phyloP scores from a whole-genome alignment of 1,284 basidiomycete species.

The Pascua guehoae region DNA sequence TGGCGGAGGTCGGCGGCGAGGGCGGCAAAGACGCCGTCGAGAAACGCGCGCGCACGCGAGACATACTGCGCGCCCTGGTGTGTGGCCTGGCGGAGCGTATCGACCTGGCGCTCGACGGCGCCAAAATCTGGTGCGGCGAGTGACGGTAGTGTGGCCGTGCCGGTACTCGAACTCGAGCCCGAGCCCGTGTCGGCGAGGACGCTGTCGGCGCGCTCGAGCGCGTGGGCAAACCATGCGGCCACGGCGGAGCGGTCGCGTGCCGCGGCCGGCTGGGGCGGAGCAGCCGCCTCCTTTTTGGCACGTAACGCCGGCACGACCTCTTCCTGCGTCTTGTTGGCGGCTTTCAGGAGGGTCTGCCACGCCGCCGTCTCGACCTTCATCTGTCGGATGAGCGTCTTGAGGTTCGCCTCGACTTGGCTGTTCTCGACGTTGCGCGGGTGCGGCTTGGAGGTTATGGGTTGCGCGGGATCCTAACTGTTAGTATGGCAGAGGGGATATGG shows the following conservation, averaged over 20 bases:
- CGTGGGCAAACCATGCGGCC: slow-evolving; percentile 31
- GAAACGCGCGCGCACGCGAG: slow-evolving; percentile 40
- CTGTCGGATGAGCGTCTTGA: slow-evolving; percentile 34
- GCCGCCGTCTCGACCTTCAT: slow-evolving; percentile 43
- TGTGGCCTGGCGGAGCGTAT: slow-evolving; percentile 41
- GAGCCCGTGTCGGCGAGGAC: slow-evolving; percentile 29
- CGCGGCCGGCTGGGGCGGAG: slow-evolving; percentile 23
- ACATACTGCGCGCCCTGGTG: slow-evolving; percentile 46
- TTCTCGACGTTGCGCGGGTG: slow-evolving; percentile 48
- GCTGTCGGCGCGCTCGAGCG: slow-evolving; percentile 32
- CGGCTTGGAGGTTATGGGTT: slow-evolving; percentile 25
- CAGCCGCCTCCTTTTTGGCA: neutral
- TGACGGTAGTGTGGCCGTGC: too few relatives aligned
- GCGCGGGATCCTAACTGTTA: slow-evolving; percentile 15
- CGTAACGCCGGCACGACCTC: neutral
- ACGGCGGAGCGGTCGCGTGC: slow-evolving; percentile 20
- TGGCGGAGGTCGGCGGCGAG: slow-evolving; percentile 39
- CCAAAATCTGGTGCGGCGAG: slow-evolving; percentile 29
- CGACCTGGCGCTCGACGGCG: slow-evolving; percentile 48
- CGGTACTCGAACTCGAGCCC: slow-evolving; percentile 8
- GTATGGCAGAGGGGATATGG: neutral
- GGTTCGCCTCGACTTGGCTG: slow-evolving; percentile 28
- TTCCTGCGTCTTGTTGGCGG: slow-evolving; percentile 24
- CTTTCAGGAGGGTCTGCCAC: slow-evolving; percentile 36
- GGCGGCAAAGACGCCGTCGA: slow-evolving; percentile 48